A percentile compares a stretch with the other conserved stretches of the same genome.
These are phyloP conservation scores for Fremontodendron californicum DNA, from an alignment of 345 rosid genomes.

Conservation along the genomic window DNA sequence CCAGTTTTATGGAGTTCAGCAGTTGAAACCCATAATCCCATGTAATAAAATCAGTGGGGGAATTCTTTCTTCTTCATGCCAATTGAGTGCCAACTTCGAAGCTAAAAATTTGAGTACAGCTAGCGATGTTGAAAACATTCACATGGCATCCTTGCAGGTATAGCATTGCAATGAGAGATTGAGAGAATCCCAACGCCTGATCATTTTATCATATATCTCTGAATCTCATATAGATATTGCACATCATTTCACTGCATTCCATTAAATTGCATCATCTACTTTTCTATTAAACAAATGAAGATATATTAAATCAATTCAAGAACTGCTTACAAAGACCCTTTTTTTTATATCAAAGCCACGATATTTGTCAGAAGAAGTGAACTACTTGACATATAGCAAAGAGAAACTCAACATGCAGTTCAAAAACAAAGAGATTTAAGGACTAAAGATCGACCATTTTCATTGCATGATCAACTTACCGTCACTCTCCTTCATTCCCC, in stretches of 20 bases:
- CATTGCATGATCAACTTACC: background rate
- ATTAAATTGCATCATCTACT: constrained; percentile 2
- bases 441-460: background rate
- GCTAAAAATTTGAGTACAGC: background rate
- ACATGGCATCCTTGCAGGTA: background rate
- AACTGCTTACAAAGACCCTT: constrained; percentile 5
- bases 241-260: background rate
- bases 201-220: constrained; percentile 3
- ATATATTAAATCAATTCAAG: constrained; percentile 13
- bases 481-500: constrained; percentile 51
- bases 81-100: background rate
- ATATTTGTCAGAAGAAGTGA: constrained; percentile 12
- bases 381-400: constrained; percentile 11
- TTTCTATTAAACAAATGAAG: constrained; percentile 23
- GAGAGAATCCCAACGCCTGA: background rate
- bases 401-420: constrained; percentile 16
- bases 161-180: background rate
- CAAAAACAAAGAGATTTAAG: background rate
- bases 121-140: background rate
- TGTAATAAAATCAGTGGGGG: background rate
- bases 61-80: background rate
- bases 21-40: background rate
- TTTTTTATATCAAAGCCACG: constrained; percentile 10
- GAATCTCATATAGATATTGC: constrained; percentile 10
- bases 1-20: no score